Conservation (phyloP, 257 asterid genomes). For the Lithospermum erythrorhizon region DNA sequence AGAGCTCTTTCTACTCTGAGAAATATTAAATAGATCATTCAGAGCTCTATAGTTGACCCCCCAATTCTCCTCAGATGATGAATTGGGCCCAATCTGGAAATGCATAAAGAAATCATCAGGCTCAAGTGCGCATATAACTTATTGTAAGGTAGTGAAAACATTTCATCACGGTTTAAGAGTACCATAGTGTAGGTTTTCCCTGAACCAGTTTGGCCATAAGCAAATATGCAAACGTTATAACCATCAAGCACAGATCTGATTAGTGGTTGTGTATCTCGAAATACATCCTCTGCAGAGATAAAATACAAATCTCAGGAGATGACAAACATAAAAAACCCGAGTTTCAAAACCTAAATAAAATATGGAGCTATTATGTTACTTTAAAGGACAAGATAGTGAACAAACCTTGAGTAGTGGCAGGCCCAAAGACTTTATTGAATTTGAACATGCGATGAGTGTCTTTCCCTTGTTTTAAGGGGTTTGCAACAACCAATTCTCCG, state of each 20-base stretch:
- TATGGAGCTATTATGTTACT: no score
- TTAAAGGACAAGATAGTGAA: neutral
- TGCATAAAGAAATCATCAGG: no score
- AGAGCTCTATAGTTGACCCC: constrained; percentile 57
- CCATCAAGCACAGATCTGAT: no score
- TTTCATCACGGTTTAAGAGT: neutral
- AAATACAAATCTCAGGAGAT: no score
- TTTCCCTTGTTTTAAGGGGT: constrained; percentile 26
- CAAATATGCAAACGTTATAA: no score
- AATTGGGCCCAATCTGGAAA: constrained; percentile 44
- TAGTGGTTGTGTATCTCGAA: no score
- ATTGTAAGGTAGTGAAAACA: neutral
- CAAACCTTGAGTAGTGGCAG: constrained; percentile 36
- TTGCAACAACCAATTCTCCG: constrained; percentile 13
- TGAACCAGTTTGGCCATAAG: no score
- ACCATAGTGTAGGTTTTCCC: no score
- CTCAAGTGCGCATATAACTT: no score
- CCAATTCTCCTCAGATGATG: constrained; percentile 26
- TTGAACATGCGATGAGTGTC: constrained; percentile 35
- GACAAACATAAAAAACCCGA: no score
- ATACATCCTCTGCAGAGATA: no score
- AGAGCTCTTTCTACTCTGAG: constrained; percentile 28
- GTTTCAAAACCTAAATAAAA: no score
- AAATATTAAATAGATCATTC: constrained; percentile 38
- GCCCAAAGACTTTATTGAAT: constrained; percentile 45